These are phyloP conservation scores for Calonectria pseudoturangicola DNA, from an alignment of 2,329 filamentous ascomycete genomes.

Conservation along the genomic window DNA sequence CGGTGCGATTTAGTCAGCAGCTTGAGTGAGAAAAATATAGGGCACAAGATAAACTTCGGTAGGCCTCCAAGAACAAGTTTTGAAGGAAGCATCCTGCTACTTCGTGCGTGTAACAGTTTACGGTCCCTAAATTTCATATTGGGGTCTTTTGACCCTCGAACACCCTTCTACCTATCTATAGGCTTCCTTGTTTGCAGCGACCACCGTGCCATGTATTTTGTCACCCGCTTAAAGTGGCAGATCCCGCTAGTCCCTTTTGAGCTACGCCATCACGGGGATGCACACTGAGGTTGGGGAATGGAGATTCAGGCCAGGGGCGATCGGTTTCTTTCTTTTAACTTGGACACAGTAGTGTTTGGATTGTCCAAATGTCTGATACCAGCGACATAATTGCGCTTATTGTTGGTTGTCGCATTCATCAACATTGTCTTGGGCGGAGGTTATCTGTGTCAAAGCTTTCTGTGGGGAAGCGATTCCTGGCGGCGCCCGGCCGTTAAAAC, in stretches of 20 bases:
- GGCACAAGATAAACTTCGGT: conserved; percentile 1
- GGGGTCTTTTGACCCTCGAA: too few relatives aligned
- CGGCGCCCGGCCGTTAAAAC: conserved; percentile 17
- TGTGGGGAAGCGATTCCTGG: conserved; percentile 21
- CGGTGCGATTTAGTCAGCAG: conserved; percentile 38
- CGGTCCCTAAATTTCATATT: too few relatives aligned
- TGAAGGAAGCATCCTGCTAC: too few relatives aligned
- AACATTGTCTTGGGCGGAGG: background rate
- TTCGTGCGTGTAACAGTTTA: too few relatives aligned
- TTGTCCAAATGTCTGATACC: background rate
- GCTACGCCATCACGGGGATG: conserved; percentile 31
- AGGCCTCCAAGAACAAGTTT: background rate
- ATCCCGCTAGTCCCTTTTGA: conserved; percentile 32
- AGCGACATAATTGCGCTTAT: background rate
- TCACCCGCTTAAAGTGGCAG: conserved; percentile 12
- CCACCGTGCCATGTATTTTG: background rate
- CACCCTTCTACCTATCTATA: too few relatives aligned
- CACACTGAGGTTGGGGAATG: conserved; percentile 35
- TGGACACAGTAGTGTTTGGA: background rate
- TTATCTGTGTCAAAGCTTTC: background rate
- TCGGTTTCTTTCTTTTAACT: conserved; percentile 15
- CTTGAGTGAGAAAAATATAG: conserved; percentile 3
- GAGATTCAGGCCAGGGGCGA: conserved; percentile 25
- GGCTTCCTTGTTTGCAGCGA: too few relatives aligned
- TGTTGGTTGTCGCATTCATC: background rate